Percentiles rank a stretch among this genome's conserved stretches.
These are phyloP conservation scores for Pyrus hybrid DNA, from an alignment of 331 rosid species.

Conservation along the genomic window DNA sequence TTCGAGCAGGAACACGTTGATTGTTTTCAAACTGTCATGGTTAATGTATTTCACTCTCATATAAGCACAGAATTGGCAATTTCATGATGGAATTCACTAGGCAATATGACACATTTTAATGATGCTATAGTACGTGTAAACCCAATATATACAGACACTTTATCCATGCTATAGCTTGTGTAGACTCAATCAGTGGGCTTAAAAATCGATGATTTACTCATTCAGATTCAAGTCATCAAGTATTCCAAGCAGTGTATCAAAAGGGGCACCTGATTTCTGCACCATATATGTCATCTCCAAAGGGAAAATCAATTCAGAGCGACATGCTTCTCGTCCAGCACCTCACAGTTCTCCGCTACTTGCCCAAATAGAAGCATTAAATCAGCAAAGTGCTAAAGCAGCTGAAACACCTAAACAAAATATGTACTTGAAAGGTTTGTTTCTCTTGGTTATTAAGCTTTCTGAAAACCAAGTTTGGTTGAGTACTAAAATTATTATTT, in stretches of 20 bases:
- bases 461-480: background rate
- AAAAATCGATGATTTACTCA: background rate
- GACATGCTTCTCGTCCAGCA: constrained; percentile 55
- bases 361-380: constrained; percentile 23
- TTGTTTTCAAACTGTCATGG: background rate
- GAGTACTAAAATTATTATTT: background rate
- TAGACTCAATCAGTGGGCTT: background rate
- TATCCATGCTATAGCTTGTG: background rate
- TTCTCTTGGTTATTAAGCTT: constrained; percentile 1
- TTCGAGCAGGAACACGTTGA: background rate
- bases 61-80: too few relatives aligned
- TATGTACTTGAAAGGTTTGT: constrained; percentile 46
- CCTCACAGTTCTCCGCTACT: constrained; percentile 65
- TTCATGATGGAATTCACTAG: too few relatives aligned
- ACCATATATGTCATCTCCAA: constrained; percentile 63
- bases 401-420: constrained; percentile 23
- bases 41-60: background rate
- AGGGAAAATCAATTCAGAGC: constrained; percentile 60
- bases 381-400: constrained; percentile 15
- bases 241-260: constrained; percentile 48
- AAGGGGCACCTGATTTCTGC: constrained; percentile 83
- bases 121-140: background rate
- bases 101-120: background rate
- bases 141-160: background rate
- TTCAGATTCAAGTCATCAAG: constrained; percentile 68